Conservation (phyloP, 1,284 basidiomycete genomes). For the Puccinia triticina region DNA sequence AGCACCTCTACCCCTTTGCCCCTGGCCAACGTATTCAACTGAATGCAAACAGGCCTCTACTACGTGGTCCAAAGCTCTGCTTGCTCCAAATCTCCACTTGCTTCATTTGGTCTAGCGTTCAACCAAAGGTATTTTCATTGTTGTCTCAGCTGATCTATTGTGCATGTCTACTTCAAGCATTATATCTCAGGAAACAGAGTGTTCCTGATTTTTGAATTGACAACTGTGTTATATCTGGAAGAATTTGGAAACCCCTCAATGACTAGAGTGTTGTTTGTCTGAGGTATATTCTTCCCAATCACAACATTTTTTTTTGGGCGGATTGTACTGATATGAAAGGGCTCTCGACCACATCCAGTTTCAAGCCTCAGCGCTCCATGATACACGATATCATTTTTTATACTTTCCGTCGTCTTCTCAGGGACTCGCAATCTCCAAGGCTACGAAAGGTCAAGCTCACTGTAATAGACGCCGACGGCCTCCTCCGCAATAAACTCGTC, state of each 20-base stretch:
- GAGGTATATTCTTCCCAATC: slow-evolving; percentile 72
- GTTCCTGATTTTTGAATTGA: slow-evolving; percentile 90
- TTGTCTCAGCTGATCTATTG: slow-evolving; percentile 3
- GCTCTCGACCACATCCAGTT: slow-evolving; percentile 64
- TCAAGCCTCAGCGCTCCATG: slow-evolving; percentile 88
- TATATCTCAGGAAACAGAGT: slow-evolving; percentile 89
- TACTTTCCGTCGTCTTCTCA: slow-evolving; percentile 79
- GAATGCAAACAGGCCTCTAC: no score
- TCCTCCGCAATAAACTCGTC: slow-evolving; percentile 76
- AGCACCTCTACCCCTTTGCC: no score
- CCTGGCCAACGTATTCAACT: no score
- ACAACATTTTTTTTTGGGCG: slow-evolving; percentile 59
- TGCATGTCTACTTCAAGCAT: slow-evolving; percentile 66
- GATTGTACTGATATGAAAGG: neutral
- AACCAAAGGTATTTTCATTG: no score
- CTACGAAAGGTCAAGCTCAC: slow-evolving; percentile 67
- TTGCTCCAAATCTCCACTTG: no score
- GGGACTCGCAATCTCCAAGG: slow-evolving; percentile 59
- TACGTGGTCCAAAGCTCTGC: no score
- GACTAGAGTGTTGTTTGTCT: slow-evolving; percentile 23
- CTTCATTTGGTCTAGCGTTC: no score
- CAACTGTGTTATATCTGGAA: slow-evolving; percentile 87
- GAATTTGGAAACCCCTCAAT: slow-evolving; percentile 76
- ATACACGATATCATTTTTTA: slow-evolving; percentile 91
- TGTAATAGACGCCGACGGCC: slow-evolving; percentile 67